Percentiles rank a stretch among this genome's conserved stretches.
Evolutionary conservation across 306 rosid genomes (phyloP).

Genomic region (Cyclanthera cordifolia): DNA sequence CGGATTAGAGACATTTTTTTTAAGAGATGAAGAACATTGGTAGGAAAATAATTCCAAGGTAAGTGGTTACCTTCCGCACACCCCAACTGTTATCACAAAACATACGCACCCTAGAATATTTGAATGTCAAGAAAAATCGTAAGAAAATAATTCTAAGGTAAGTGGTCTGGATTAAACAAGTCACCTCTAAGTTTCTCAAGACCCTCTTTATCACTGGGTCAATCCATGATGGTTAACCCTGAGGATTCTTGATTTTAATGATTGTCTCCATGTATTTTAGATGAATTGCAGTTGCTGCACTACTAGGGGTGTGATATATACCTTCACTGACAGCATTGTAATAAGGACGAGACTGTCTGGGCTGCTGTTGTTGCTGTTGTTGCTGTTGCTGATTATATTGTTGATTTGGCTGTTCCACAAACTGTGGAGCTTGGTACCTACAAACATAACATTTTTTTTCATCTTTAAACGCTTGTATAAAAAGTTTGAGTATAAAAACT

Average conservation of each 20-base stretch:
- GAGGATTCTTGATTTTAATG: neutral
- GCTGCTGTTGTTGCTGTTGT: slow-evolving; percentile 39
- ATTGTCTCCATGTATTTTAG: neutral
- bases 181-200: no score
- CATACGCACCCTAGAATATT: no score
- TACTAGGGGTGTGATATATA: neutral
- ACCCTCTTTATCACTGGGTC: no score
- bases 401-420: slow-evolving; percentile 47
- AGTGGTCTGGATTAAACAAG: no score
- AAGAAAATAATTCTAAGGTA: no score
- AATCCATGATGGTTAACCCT: no score
- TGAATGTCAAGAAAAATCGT: no score
- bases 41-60: no score
- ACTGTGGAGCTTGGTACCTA: slow-evolving; percentile 73
- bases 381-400: slow-evolving; percentile 60
- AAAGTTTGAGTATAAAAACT: neutral
- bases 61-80: no score
- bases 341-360: slow-evolving; percentile 50
- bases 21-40: neutral
- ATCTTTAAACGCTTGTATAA: neutral
- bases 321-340: slow-evolving; percentile 80
- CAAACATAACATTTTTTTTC: slow-evolving; percentile 7
- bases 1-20: neutral
- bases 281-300: neutral
- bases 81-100: no score